Evolutionary conservation across 2,329 filamentous ascomycete species (phyloP), one percentile per base, ranked within the genome.

Genomic region (Penicillium verrucosum): DNA sequence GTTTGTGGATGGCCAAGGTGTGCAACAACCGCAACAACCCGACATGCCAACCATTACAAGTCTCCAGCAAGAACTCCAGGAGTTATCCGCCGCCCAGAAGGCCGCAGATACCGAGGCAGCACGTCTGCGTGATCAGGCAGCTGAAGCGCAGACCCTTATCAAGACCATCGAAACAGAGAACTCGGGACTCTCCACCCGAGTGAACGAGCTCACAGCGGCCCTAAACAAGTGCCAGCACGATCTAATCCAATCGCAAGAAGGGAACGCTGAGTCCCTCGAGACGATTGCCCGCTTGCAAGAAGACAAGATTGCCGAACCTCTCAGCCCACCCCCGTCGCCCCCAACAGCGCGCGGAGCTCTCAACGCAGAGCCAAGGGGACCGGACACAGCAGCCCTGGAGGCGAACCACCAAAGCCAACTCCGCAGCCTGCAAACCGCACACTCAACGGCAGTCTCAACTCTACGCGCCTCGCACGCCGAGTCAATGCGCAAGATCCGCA

Each of bases 101-200:
- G 62, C 71, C 5, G 60, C 72, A 30, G 70, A 75, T n/a, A 58
- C 65, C 9, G 72, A 78, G 61, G 60, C 72, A 10, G 64, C 67
- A 16, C 69, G 68, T n/a, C 68, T 72, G 3, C 67, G 69, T 32
- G 70, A 75, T 16, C 72, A 75, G 47, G 62, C 73, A 11, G 59
- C 64, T 18, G 76, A 78, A 62, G 67, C 72, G 2, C 70, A 73
- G 36, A 62, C 65, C 7, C 68, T 76, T 9, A 67, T 76, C 48
- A 68, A 73, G 34, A 70, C 70, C 5, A 68, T 76, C 12, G 74
- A 76, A 60, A 58, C 66, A 6, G 75, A 78, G 54, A 78, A 77
- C 45, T 66, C 67, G 4, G 70, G 70, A 7, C 68, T 78, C 7
- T 64, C 66, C 14, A 65, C 63, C 23, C 68, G 68, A n/a, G 65